A percentile compares a stretch with the other conserved stretches of the same genome.
Evolutionary conservation across 2,329 filamentous ascomycete genomes (phyloP).

Genomic region (Neobulgaria alba): DNA sequence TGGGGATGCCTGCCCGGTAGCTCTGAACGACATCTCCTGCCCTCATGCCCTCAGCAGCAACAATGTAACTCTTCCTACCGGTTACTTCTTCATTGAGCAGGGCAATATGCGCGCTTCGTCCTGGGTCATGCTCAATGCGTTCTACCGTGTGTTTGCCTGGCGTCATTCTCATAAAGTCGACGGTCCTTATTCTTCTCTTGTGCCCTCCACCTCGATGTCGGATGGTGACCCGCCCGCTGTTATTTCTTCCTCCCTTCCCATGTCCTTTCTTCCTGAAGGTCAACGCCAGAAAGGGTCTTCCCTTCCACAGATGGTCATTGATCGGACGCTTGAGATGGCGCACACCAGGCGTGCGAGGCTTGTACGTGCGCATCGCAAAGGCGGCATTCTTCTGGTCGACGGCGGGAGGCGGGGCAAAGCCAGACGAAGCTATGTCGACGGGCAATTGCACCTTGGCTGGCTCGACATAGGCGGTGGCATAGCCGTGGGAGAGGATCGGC

Average conservation of each 20-base stretch:
- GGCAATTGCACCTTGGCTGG: constrained; percentile 30
- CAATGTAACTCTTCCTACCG: constrained; percentile 75
- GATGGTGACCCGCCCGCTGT: constrained; percentile 75
- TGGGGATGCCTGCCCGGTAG: constrained; percentile 81
- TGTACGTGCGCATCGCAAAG: constrained; percentile 67
- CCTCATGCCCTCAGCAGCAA: constrained; percentile 90
- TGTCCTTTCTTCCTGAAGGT: constrained; percentile 92
- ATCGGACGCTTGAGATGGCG: constrained; percentile 86
- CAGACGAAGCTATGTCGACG: constrained; percentile 30
- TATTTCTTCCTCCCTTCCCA: constrained; percentile 85
- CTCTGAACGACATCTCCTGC: constrained; percentile 88
- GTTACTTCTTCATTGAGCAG: constrained; percentile 69
- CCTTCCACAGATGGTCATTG: constrained; percentile 97
- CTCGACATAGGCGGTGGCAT: constrained; percentile 40
- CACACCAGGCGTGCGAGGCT: constrained; percentile 83
- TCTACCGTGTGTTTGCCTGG: constrained; percentile 84
- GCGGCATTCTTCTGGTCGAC: constrained; percentile 32
- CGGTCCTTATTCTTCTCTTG: constrained; percentile 82
- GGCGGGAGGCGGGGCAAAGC: constrained; percentile 38
- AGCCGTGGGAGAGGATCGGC: constrained; percentile 38
- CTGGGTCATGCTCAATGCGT: constrained; percentile 92
- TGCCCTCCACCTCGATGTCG: constrained; percentile 87
- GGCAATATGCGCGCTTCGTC: constrained; percentile 87
- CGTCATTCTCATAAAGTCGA: constrained; percentile 75
- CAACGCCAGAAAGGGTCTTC: constrained; percentile 69